A percentile compares a stretch with the other conserved stretches of the same genome.
These are phyloP conservation scores for Zangia roseola DNA, from an alignment of 768 basidiomycete species.

Conservation along the genomic window DNA sequence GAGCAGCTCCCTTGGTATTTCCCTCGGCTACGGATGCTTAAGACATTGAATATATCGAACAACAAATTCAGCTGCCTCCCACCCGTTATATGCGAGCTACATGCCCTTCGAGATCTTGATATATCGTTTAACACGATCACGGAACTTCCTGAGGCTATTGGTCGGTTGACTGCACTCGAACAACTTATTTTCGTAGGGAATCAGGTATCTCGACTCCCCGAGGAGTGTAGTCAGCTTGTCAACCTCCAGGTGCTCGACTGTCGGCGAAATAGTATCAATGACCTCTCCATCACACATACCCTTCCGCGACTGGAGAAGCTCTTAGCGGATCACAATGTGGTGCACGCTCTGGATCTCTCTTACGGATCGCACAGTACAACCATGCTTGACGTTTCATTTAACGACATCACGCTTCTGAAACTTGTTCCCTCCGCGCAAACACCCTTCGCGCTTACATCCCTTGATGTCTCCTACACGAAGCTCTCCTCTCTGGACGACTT, in stretches of 20 bases:
- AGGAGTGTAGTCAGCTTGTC: conserved; percentile 51
- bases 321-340: conserved; percentile 77
- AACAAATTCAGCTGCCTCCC: conserved; percentile 87
- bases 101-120: conserved; percentile 79
- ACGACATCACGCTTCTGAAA: conserved; percentile 82
- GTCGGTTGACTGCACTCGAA: conserved; percentile 64
- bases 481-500: conserved; percentile 79
- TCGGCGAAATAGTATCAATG: conserved; percentile 77
- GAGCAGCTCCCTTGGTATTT: conserved; percentile 86
- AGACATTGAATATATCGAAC: conserved; percentile 89
- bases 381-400: conserved; percentile 73
- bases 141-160: conserved; percentile 78
- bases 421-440: conserved; percentile 48
- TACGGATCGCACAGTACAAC: conserved; percentile 63
- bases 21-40: conserved; percentile 65
- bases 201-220: conserved; percentile 68
- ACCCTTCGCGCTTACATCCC: conserved; percentile 61
- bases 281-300: conserved; percentile 65
- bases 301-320: conserved; percentile 70
- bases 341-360: conserved; percentile 78
- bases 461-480: conserved; percentile 88
- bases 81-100: conserved; percentile 67
- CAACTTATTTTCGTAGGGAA: conserved; percentile 85
- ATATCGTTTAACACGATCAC: conserved; percentile 91
- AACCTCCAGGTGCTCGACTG: conserved; percentile 77